Base-by-base conservation (phyloP, 2,329 filamentous ascomycete genomes). In the Fusarium sp. region DNA sequence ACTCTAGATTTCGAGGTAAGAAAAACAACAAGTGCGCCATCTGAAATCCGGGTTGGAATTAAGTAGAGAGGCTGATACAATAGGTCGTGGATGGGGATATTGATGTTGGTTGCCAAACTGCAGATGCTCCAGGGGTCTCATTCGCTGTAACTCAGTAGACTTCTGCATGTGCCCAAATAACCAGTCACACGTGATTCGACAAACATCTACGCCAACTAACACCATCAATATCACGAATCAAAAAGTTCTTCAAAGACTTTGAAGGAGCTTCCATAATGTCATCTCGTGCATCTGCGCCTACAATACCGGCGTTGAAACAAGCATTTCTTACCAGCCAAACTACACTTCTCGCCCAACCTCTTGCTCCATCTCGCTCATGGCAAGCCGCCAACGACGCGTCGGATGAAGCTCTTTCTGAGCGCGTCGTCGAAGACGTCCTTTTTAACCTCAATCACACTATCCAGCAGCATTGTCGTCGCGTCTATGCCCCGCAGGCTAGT, bases 401-500 rank as follows among this genome's bases (percentile, higher is more conserved):
- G 34, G 78, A 78, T 52, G 66, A 75, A 71, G 79, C 74, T 51
- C 80, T 89, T 25, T 80, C 82, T 16, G 81, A 84, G 23, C 84
- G 83, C 61, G 79, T 82, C 21, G 79, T 90, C 58, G 85, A 89
- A 70, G 87, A 90, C 65, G 87, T 84, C 14, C 76, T 90, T 7
- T 81, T 82, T 68, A 84, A 84, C 42, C 81, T 92, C 14, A 91
- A 92, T 75, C 85, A 89, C 63, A 80, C 84, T 18, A 79, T 93
- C 16, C 85, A 86, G 69, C 88, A 90, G 70, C 91, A 93, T 76
- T 85, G 85, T 30, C 87, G 86, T 37, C 85, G 89, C 58, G 88
- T 89, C 7, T 92, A 92, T 76, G 85, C 89, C 18, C 86, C 89
- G 0, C 89, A 91, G 71, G 89, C 90, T n/a, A 88, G 86, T 53